Base-by-base conservation (phyloP, 768 basidiomycete genomes). In the Collybiopsis luxurians region DNA sequence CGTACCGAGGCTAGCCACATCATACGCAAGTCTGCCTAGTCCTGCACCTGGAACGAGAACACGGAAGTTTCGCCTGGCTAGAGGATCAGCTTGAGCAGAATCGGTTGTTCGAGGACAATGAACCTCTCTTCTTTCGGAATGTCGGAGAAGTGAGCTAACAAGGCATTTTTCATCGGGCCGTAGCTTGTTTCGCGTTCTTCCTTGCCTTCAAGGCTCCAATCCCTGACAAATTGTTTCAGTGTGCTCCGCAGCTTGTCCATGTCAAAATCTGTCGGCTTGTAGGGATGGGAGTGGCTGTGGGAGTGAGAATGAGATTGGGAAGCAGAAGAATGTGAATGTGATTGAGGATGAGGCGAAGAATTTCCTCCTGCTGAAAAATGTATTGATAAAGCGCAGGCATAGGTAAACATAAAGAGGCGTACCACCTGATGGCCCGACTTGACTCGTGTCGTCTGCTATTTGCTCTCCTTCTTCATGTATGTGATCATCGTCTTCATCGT, bases 181-280 rank as follows among this genome's bases (percentile, higher is more conserved):
- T 97, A 98, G 64, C 87, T 89, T 2, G 76, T 66, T 48, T 92
- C 86, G 9, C 95, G 82, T 67, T 98, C 95, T 1, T 69, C 67
- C 60, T 73, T 77, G 1, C 95, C 95, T 89, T 95, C 88, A 60
- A 77, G 80, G 58, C 89, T 91, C 95, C 95, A 98, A 66, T 98
- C 95, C 12, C 95, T 80, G 10, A 94, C 94, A 51, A 96, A 88
- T 64, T 96, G 94, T 66, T 96, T 92, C 38, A 98, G 71, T 0
- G 95, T 96, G 65, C 92, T 95, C 57, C 94, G 75, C 39, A 98
- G 75, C 66, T 96, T 95, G 67, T 97, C 93, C 85, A 90, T 89
- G 62, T 93, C 89, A 59, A 82, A 81, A 36, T 92, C 89, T 0
- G 81, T 84, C 0, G 85, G 81, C 56, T 73, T 61, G 78, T 79